Evolutionary conservation across 148 eudicot genomes (phyloP), one percentile per base, ranked within the genome.

Genomic region (Chenopodium suecicum): DNA sequence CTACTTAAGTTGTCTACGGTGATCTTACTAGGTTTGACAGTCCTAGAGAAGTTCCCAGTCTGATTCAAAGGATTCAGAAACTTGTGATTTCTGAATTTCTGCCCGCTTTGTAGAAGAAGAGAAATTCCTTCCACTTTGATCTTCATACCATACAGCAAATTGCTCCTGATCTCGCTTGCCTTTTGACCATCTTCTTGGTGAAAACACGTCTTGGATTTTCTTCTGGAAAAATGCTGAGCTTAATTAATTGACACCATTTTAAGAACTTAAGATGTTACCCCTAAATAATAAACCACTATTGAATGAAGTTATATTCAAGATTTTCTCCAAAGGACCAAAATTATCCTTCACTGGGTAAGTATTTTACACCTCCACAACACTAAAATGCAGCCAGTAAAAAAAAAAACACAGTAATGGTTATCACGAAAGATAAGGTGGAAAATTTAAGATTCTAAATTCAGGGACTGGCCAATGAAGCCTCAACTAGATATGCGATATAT

Each of bases 11-110:
- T 48, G 22, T 64, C 64, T 44, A 73, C 77, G 74, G 29, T 70
- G 16, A 71, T 77, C 34, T 22, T 41, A 31, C n/a, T 48, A 27
- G 9, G 19, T 47, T 46, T 6, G 58, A n/a, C 12, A 11, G 22
- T 27, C 56, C 81, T 86, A 86, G 22, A 86, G 84, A 80, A 86
- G 80, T 60, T 86, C 88, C 88, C 88, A 86, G 19, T 78, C 88
- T 4, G 83, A 83, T 29, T 86, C 88, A 10, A 71, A 54, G 46
- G 83, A 80, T 32, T 80, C 84, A 4, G 22, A n/a, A 20, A 58
- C 10, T 56, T 27, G 73, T 56, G 79, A 64, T 64, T 77, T 67
- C 25, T 14, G 70, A 52, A 20, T 29, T 48, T 77, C 73, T 7
- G 64, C 11, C 19, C n/a, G 65, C 20, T 19, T 29, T 25, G 46